Conservation (phyloP, 208 protist genomes). For the Leishmania lainsoni region DNA sequence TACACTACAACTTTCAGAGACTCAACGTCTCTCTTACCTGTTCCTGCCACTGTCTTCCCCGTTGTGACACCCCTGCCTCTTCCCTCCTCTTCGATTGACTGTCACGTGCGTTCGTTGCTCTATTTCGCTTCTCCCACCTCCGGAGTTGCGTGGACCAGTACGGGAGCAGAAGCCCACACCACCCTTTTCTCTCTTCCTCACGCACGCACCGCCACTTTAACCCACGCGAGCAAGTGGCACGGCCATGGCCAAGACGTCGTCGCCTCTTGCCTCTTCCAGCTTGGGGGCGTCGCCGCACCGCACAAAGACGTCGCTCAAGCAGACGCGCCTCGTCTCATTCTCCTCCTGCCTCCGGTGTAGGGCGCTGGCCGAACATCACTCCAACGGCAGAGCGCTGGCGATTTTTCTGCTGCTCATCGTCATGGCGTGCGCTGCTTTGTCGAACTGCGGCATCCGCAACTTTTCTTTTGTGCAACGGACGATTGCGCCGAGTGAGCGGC, state of each 20-base stretch:
- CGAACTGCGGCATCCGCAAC: conserved; percentile 7
- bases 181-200: not conserved
- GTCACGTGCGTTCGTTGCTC: not conserved
- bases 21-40: not conserved
- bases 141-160: not conserved
- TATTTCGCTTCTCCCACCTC: not conserved
- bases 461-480: conserved; percentile 2
- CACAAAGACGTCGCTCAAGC: not conserved
- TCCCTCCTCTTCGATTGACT: not conserved
- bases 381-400: not conserved
- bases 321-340: not conserved
- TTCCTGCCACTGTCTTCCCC: not conserved
- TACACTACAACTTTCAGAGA: not conserved
- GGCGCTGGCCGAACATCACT: not conserved
- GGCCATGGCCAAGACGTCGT: not conserved
- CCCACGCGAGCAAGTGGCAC: not conserved
- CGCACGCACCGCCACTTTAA: not conserved
- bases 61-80: not conserved
- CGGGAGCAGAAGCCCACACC: not conserved
- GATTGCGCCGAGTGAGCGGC: not conserved
- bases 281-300: not conserved
- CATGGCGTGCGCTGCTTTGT: not conserved
- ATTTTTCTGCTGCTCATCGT: not conserved
- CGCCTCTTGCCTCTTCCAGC: not conserved
- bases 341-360: not conserved